phyloP scores from a whole-genome alignment of 306 rosid genomes.

The Oemleria cerasiformis region DNA sequence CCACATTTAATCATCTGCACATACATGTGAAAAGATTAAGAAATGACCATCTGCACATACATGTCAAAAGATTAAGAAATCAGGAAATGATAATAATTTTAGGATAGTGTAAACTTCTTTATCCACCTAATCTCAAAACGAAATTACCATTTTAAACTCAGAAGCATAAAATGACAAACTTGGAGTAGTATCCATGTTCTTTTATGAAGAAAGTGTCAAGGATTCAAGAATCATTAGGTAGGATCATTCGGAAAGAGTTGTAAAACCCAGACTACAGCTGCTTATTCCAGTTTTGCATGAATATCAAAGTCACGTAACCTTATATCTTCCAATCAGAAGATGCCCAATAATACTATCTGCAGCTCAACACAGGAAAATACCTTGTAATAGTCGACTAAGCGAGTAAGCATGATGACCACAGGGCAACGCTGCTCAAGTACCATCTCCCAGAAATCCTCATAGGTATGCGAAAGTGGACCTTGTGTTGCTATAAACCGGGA shows the following conservation, averaged over 20 bases:
- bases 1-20: constrained; percentile 73
- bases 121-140: background rate
- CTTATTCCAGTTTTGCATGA: background rate
- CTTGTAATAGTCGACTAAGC: constrained; percentile 33
- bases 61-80: background rate
- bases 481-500: constrained; percentile 89
- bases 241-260: background rate
- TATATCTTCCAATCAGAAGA: background rate
- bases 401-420: constrained; percentile 84
- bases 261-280: background rate
- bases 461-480: constrained; percentile 92
- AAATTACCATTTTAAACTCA: background rate
- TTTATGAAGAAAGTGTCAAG: background rate
- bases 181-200: background rate
- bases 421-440: constrained; percentile 73
- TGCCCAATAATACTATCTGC: constrained; percentile 1
- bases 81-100: background rate
- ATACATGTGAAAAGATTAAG: background rate
- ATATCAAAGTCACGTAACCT: background rate
- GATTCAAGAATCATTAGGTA: background rate
- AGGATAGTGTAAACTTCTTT: background rate
- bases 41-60: constrained; percentile 37
- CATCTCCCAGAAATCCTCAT: constrained; percentile 98
- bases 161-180: background rate
- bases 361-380: constrained; percentile 23